These are phyloP conservation scores for Delonix regia DNA, from an alignment of 306 rosid species.

Conservation along the genomic window DNA sequence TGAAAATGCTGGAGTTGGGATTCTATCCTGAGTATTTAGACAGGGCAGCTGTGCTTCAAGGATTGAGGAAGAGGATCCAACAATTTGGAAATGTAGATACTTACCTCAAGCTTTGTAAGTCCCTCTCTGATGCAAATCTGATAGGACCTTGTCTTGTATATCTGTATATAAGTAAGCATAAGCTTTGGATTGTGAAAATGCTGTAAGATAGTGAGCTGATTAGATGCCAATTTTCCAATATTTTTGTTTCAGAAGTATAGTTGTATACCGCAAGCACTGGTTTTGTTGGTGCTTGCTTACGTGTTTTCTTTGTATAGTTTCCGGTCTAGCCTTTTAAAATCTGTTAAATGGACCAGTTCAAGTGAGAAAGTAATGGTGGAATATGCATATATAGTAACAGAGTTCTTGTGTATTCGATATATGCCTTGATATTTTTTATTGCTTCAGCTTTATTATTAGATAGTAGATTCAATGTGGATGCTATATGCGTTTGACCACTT, in stretches of 20 bases:
- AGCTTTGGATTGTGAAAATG: constrained; percentile 86
- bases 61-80: constrained; percentile 70
- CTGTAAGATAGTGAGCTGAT: constrained; percentile 43
- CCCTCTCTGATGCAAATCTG: constrained; percentile 71
- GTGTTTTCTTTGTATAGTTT: constrained; percentile 57
- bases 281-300: constrained; percentile 45
- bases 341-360: constrained; percentile 34
- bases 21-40: constrained; percentile 79
- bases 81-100: constrained; percentile 61
- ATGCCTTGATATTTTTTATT: background rate
- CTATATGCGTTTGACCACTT: background rate
- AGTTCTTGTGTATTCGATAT: background rate
- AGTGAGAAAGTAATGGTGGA: constrained; percentile 31
- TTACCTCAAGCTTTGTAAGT: constrained; percentile 81
- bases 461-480: background rate
- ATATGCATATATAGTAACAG: constrained; percentile 6
- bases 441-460: background rate
- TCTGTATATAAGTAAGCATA: constrained; percentile 75
- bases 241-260: constrained; percentile 27
- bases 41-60: constrained; percentile 83
- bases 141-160: constrained; percentile 83
- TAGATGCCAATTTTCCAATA: constrained; percentile 3
- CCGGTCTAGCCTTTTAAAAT: background rate
- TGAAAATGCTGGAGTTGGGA: constrained; percentile 84
- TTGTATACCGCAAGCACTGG: constrained; percentile 37